Conservation (phyloP, 768 basidiomycete genomes). For the Lactifluus volemus region DNA sequence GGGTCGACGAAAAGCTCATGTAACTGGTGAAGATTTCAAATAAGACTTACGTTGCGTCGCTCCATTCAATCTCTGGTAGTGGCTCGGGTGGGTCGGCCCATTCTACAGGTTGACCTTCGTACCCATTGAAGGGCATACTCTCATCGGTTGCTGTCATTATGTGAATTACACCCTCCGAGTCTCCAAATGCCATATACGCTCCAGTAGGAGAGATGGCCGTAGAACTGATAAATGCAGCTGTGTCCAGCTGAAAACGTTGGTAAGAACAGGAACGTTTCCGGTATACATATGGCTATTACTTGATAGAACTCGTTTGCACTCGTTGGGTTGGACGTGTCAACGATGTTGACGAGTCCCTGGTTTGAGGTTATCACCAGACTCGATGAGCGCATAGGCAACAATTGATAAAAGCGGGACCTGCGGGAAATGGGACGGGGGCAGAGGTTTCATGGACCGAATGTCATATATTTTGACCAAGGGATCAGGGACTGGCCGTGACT, state of each 20-base stretch:
- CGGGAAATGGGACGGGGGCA: slow-evolving; percentile 85
- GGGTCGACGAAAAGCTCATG: neutral
- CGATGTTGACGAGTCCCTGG: slow-evolving; percentile 76
- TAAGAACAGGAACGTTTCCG: neutral
- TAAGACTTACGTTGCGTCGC: slow-evolving; percentile 58
- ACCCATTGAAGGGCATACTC: slow-evolving; percentile 76
- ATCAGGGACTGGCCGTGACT: slow-evolving; percentile 81
- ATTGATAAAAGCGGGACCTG: slow-evolving; percentile 80
- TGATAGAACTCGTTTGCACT: slow-evolving; percentile 71
- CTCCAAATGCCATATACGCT: slow-evolving; percentile 89
- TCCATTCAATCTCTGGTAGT: slow-evolving; percentile 71
- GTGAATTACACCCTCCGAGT: slow-evolving; percentile 77
- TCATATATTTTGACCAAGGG: slow-evolving; percentile 92
- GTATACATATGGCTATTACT: slow-evolving; percentile 32
- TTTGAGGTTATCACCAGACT: slow-evolving; percentile 68
- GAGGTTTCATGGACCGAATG: slow-evolving; percentile 68
- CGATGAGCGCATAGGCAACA: slow-evolving; percentile 68
- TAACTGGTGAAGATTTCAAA: neutral
- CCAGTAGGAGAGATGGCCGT: slow-evolving; percentile 78
- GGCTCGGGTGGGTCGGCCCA: slow-evolving; percentile 72
- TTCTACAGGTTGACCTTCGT: slow-evolving; percentile 76
- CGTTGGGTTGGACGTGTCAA: slow-evolving; percentile 69
- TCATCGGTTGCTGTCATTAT: slow-evolving; percentile 68
- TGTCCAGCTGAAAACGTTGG: slow-evolving; percentile 42
- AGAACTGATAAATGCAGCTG: slow-evolving; percentile 70